Base-by-base conservation (phyloP, 352 stramenopile genomes). In the Phytophthora tubulina region DNA sequence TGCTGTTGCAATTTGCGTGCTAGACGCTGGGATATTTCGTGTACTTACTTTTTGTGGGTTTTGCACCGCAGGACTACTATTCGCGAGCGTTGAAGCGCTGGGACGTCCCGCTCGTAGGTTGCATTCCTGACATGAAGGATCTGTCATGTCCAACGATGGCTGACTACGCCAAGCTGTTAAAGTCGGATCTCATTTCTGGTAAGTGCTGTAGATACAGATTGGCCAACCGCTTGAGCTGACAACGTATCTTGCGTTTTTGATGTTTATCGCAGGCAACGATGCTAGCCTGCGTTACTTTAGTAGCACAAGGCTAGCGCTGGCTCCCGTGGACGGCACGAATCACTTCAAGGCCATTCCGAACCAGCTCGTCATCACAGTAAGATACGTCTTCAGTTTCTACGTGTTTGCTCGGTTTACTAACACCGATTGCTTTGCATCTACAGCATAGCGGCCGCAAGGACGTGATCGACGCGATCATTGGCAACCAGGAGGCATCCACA, bases 31-130 rank as follows among this genome's bases (percentile, higher is more conserved):
- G 44, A 39, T 14, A 53, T 11, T 63, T 11, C 15, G 30, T 31
- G 10, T 39, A 35, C 60, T 27, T 27, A 27, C 13, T 41, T 65
- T 15, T 31, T 14, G 30, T 67, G 14, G n/a, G 3, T 27, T 55
- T 39, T 44, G 4, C 62, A 21, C 5, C 41, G 51, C 53, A 95
- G 80, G 88, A 97, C 56, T 98, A 98, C 72, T 97, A 97, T 54
- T 81, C 86, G 32, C 89, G 93, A 57, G 92, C 92, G 49, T 65
- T 98, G n/a, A 92, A 95, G 75, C 85, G 88, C 53, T 97, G 91
- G 93, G 89, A 96, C 59, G 72, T 97, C 32, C 92, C 92, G 17
- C 80, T 98, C 7, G 71, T 98, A 13, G 93, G 93, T 27, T 94
- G 91, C 55, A 95, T 98, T 36, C 93, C 93, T 0, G 86, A 96